phyloP scores from a whole-genome alignment of 2,329 filamentous ascomycete genomes.

The Phoma sp. region DNA sequence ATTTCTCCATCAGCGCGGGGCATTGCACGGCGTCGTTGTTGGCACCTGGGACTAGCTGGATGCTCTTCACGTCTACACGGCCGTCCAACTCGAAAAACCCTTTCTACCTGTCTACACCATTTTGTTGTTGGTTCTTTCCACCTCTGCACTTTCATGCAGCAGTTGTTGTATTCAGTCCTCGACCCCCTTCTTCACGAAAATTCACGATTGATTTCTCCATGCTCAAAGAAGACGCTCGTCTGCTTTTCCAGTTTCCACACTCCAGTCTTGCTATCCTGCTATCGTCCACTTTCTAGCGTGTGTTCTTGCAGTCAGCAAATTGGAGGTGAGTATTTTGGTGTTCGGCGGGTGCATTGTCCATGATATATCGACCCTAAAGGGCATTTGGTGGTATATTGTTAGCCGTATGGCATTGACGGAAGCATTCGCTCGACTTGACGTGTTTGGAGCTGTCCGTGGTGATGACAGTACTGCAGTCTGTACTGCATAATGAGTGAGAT shows the following conservation, averaged over 20 bases:
- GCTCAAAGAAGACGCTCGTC: not conserved
- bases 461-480: not conserved
- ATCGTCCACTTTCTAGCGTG: not conserved
- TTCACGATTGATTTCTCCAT: constrained; percentile 2
- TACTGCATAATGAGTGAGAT: not conserved
- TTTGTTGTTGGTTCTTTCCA: not conserved
- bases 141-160: not conserved
- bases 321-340: not conserved
- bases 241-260: not conserved
- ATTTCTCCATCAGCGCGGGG: not conserved
- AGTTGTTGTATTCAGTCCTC: not conserved
- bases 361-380: not conserved
- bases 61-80: not conserved
- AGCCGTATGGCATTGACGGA: not conserved
- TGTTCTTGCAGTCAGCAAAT: not conserved
- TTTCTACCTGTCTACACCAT: not conserved
- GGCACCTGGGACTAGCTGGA: not conserved
- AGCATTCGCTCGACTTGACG: not conserved
- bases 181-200: not conserved
- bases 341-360: not conserved
- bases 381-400: not conserved
- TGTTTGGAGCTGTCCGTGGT: not conserved
- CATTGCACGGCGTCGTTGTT: constrained; percentile 1
- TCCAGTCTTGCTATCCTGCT: constrained; percentile 8
- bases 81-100: not conserved